phyloP scores from a whole-genome alignment of 768 basidiomycete species.

The Lyophyllum semitale region DNA sequence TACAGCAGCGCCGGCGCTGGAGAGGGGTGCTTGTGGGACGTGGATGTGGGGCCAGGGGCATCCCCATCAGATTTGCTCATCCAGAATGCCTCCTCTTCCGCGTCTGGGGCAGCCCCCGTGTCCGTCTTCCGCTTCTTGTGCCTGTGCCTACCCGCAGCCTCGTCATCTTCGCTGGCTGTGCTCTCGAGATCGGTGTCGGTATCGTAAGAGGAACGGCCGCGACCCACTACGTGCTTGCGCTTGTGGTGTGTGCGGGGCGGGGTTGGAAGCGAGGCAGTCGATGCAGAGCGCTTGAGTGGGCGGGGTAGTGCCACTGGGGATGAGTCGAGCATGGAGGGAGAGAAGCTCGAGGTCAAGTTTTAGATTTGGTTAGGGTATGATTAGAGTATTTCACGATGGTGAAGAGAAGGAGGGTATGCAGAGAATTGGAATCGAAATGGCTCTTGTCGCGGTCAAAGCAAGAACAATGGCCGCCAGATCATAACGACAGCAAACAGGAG shows the following conservation, averaged over 20 bases:
- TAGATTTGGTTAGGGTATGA: not conserved
- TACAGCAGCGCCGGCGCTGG: slow-evolving; percentile 33
- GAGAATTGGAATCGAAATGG: not conserved
- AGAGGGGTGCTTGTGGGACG: slow-evolving; percentile 12
- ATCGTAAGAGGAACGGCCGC: slow-evolving; percentile 42
- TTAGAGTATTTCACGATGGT: not conserved
- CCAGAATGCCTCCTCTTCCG: slow-evolving; percentile 59
- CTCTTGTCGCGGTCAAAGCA: not conserved
- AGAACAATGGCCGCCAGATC: not conserved
- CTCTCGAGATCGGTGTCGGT: slow-evolving; percentile 46
- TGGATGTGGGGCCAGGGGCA: slow-evolving; percentile 12
- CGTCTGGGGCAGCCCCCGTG: slow-evolving; percentile 31
- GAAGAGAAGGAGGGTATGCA: not conserved
- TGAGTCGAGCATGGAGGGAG: slow-evolving; percentile 29
- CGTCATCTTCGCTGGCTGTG: slow-evolving; percentile 33
- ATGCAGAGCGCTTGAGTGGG: slow-evolving; percentile 63
- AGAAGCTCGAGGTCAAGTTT: not conserved
- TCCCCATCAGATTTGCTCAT: slow-evolving; percentile 30
- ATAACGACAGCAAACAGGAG: not conserved
- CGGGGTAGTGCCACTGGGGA: slow-evolving; percentile 36
- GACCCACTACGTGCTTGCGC: slow-evolving; percentile 36
- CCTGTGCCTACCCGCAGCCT: slow-evolving; percentile 14
- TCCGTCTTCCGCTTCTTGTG: slow-evolving; percentile 43
- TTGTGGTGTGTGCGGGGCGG: slow-evolving; percentile 63
- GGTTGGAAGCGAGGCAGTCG: slow-evolving; percentile 64